Conservation (phyloP, 352 stramenopile genomes). For the Elongisporangium anandrum region DNA sequence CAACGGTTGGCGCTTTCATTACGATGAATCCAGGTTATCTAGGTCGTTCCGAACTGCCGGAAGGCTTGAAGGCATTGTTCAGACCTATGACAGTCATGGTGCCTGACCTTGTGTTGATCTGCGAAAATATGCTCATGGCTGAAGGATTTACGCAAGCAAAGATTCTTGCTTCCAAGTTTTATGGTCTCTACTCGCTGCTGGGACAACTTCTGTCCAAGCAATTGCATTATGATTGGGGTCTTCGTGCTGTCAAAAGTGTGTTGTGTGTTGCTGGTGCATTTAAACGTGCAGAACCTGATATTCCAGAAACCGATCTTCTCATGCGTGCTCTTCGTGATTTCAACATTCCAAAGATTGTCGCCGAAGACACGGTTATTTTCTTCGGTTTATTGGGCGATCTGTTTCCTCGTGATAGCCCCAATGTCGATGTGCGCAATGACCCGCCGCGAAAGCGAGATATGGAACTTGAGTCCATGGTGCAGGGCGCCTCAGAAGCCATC, state of each 20-base stretch:
- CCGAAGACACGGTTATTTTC: slow-evolving; percentile 94
- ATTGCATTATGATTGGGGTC: slow-evolving; percentile 94
- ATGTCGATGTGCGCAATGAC: slow-evolving; percentile 88
- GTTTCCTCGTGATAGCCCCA: slow-evolving; percentile 87
- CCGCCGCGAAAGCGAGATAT: slow-evolving; percentile 90
- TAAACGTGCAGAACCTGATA: slow-evolving; percentile 92
- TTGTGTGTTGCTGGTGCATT: slow-evolving; percentile 92
- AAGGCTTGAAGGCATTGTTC: slow-evolving; percentile 95
- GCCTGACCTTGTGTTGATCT: slow-evolving; percentile 94
- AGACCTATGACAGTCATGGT: slow-evolving; percentile 97
- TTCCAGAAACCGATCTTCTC: slow-evolving; percentile 90
- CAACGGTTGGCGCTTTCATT: slow-evolving; percentile 93
- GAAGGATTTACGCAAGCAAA: slow-evolving; percentile 95
- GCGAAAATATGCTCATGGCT: slow-evolving; percentile 97
- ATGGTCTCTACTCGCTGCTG: slow-evolving; percentile 93
- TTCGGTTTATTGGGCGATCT: slow-evolving; percentile 93
- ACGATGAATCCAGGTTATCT: slow-evolving; percentile 98
- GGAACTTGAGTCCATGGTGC: slow-evolving; percentile 90
- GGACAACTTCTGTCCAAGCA: slow-evolving; percentile 93
- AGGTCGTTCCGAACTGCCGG: slow-evolving; percentile 91
- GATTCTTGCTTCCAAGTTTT: slow-evolving; percentile 95
- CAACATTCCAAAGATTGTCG: slow-evolving; percentile 96
- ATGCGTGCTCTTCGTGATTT: slow-evolving; percentile 96
- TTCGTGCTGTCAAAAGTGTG: slow-evolving; percentile 94
- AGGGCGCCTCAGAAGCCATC: slow-evolving; percentile 74